A percentile compares a stretch with the other conserved stretches of the same genome.
phyloP scores from a whole-genome alignment of 495 filamentous ascomycete genomes.

The Aspergillus affinis region DNA sequence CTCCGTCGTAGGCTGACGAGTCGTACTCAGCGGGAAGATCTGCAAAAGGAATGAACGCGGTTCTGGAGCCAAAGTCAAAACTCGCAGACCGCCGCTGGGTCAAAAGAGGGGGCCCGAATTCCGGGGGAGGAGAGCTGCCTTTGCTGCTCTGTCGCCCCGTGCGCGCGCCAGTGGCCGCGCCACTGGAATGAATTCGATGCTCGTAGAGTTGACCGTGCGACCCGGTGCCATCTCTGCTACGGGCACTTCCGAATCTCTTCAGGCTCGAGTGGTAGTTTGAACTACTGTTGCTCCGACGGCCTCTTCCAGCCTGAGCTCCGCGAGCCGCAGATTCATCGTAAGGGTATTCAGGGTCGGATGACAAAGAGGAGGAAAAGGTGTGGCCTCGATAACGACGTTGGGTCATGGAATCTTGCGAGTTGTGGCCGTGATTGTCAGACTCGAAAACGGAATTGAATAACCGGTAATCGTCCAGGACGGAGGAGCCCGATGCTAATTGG shows the following conservation, averaged over 20 bases:
- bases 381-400: conserved; percentile 55
- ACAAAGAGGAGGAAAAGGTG: conserved; percentile 66
- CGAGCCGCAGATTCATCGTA: conserved; percentile 64
- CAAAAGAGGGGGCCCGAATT: conserved; percentile 53
- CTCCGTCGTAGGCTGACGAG: conserved; percentile 48
- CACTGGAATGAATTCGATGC: conserved; percentile 14
- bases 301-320: conserved; percentile 50
- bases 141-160: conserved; percentile 66
- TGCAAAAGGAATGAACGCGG: conserved; percentile 31
- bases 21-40: conserved; percentile 26
- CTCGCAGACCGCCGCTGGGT: conserved; percentile 69
- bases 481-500: conserved; percentile 60
- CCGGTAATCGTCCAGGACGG: conserved; percentile 41
- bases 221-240: conserved; percentile 43
- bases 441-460: conserved; percentile 44
- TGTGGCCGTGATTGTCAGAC: conserved; percentile 24
- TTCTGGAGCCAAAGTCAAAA: conserved; percentile 64
- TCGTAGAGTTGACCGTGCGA: conserved; percentile 31
- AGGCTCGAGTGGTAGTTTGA: conserved; percentile 67
- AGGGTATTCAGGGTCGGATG: conserved; percentile 71
- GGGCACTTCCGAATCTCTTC: conserved; percentile 62
- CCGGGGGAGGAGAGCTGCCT: conserved; percentile 67
- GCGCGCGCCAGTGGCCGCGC: conserved; percentile 12
- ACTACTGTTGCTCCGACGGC: conserved; percentile 78
- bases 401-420: conserved; percentile 27